Evolutionary conservation across 305 asterid genomes (phyloP).

Genomic region (Andrographis paniculata): DNA sequence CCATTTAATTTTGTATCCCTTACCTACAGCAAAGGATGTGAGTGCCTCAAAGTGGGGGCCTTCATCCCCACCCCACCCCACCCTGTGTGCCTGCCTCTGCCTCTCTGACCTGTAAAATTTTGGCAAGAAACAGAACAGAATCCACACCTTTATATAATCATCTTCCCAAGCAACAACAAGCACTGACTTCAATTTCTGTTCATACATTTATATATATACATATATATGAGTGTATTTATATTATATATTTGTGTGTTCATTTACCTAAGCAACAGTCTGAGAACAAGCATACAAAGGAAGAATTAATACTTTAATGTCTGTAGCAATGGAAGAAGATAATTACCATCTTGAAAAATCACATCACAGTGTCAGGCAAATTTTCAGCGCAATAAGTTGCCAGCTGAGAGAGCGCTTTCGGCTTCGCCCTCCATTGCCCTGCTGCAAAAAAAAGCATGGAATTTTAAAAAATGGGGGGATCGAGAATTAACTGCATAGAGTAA

Average conservation of each 20-base stretch:
- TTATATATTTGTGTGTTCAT: no score
- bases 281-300: slow-evolving; percentile 26
- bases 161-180: slow-evolving; percentile 21
- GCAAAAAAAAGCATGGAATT: slow-evolving; percentile 6
- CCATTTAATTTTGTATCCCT: slow-evolving; percentile 60
- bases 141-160: slow-evolving; percentile 14
- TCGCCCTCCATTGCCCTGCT: slow-evolving; percentile 20
- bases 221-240: no score
- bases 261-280: slow-evolving; percentile 22
- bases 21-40: slow-evolving; percentile 29
- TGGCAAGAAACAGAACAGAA: slow-evolving; percentile 20
- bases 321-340: neutral
- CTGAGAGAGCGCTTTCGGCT: slow-evolving; percentile 11
- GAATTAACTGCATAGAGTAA: neutral
- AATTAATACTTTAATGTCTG: slow-evolving; percentile 2
- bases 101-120: slow-evolving; percentile 3
- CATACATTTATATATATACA: no score
- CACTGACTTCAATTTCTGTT: no score
- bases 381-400: slow-evolving; percentile 29
- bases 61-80: neutral
- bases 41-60: slow-evolving; percentile 66
- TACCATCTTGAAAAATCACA: slow-evolving; percentile 20
- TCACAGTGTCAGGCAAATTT: slow-evolving; percentile 25
- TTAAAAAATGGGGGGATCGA: neutral
- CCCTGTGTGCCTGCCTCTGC: slow-evolving; percentile 13